phyloP scores from a whole-genome alignment of 139 green algal species.

The Mychonastes homosphaera region DNA sequence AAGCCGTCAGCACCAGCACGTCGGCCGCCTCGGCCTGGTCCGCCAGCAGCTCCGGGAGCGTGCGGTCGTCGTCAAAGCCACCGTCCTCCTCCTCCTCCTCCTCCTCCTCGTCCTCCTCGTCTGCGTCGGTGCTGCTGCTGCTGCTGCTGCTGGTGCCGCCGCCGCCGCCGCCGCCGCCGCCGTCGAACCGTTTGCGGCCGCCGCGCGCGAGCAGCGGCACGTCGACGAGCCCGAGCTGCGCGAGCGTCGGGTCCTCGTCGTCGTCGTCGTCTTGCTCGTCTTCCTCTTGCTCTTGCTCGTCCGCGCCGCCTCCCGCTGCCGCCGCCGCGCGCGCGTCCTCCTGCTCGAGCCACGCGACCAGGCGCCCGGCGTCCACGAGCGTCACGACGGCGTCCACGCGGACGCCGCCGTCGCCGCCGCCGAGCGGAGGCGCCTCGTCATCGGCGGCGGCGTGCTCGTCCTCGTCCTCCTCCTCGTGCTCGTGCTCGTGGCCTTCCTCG shows the following conservation, averaged over 20 bases:
- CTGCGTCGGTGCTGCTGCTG: no score
- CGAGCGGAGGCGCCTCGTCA: background rate
- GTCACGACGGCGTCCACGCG: constrained; percentile 35
- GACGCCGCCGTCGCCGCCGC: background rate
- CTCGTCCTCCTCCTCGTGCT: background rate
- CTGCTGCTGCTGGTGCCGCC: no score
- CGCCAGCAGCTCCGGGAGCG: constrained; percentile 44
- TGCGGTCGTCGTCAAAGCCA: no score
- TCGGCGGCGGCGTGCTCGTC: background rate
- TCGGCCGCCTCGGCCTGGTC: constrained; percentile 63
- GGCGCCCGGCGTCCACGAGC: constrained; percentile 34
- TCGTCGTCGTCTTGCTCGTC: no score
- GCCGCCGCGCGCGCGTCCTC: constrained; percentile 27
- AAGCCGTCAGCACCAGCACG: constrained; percentile 59
- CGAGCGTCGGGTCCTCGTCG: constrained; percentile 44
- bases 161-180: no score
- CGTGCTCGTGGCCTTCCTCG: constrained; percentile 9
- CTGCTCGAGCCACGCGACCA: constrained; percentile 31
- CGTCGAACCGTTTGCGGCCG: no score
- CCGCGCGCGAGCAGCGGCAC: no score
- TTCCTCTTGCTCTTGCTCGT: constrained; percentile 35
- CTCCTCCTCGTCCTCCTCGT: constrained; percentile 31
- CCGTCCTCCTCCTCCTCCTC: constrained; percentile 43
- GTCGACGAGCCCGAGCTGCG: no score
- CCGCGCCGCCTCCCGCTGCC: no score